Conservation (phyloP, 495 filamentous ascomycete species). For the Schizothecium vesticola region DNA sequence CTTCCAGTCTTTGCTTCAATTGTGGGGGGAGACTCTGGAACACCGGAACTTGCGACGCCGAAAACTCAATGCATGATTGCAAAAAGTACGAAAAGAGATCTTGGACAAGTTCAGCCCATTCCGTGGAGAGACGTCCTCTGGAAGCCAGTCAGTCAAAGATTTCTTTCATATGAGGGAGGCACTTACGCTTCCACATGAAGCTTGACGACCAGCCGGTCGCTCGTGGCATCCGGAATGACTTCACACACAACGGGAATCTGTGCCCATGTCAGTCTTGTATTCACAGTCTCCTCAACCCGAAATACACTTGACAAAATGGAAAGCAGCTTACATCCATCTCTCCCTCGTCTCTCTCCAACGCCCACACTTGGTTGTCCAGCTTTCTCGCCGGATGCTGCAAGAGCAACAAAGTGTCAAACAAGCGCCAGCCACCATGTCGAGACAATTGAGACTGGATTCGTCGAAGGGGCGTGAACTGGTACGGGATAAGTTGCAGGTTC, state of each 20-base stretch:
- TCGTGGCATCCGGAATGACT: slow-evolving; percentile 43
- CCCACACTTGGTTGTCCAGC: slow-evolving; percentile 60
- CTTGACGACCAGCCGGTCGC: slow-evolving; percentile 20
- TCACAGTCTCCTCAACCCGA: too few species aligned
- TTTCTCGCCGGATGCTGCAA: slow-evolving; percentile 52
- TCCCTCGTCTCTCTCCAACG: slow-evolving; percentile 58
- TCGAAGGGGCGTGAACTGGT: slow-evolving; percentile 66
- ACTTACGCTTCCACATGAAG: slow-evolving; percentile 24
- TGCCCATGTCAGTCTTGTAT: slow-evolving; percentile 4
- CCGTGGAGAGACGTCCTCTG: slow-evolving; percentile 35
- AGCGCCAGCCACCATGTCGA: slow-evolving; percentile 22
- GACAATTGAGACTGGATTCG: slow-evolving; percentile 48
- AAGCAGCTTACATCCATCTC: slow-evolving; percentile 62
- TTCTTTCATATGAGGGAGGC: neutral
- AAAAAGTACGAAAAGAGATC: slow-evolving; percentile 46
- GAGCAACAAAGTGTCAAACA: slow-evolving; percentile 76
- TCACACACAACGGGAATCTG: slow-evolving; percentile 64
- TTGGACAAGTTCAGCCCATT: slow-evolving; percentile 37
- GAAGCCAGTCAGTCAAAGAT: neutral
- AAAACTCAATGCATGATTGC: slow-evolving; percentile 26
- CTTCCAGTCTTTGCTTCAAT: slow-evolving; percentile 4
- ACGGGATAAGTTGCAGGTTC: slow-evolving; percentile 53
- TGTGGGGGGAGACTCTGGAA: neutral
- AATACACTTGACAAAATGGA: too few species aligned
- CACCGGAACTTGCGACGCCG: slow-evolving; percentile 25